These are phyloP conservation scores for Puccinia hordei DNA, from an alignment of 1,284 basidiomycete genomes.

Conservation along the genomic window DNA sequence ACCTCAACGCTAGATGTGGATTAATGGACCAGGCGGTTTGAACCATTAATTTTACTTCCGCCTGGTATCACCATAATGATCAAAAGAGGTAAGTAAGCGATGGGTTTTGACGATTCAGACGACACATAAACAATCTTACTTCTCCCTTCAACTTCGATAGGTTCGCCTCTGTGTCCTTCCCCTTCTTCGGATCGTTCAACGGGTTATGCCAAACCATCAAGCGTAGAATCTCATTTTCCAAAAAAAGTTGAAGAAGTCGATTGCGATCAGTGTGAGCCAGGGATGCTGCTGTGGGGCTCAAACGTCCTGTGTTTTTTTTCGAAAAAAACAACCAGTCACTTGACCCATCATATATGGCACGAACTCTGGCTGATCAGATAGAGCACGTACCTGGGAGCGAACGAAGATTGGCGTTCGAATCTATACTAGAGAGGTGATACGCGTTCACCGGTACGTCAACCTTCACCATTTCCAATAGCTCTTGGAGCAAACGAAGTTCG, in stretches of 20 bases:
- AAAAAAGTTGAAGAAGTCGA: conserved; percentile 74
- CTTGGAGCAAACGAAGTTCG: conserved; percentile 43
- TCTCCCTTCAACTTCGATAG: conserved; percentile 68
- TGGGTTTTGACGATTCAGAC: conserved; percentile 2
- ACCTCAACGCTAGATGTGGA: conserved; percentile 61
- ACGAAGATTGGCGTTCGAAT: conserved; percentile 10
- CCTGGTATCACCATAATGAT: conserved; percentile 61
- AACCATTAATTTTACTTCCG: conserved; percentile 70
- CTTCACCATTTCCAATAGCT: conserved; percentile 40
- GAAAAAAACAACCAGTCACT: conserved; percentile 22
- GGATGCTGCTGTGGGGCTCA: conserved; percentile 30
- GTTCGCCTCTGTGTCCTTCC: conserved; percentile 66
- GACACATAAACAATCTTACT: conserved; percentile 60
- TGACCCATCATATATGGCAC: conserved; percentile 70
- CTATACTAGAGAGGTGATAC: conserved; percentile 37
- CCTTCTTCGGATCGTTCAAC: conserved; percentile 72
- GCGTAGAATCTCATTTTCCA: conserved; percentile 86
- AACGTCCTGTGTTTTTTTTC: conserved; percentile 53
- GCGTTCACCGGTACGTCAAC: conserved; percentile 45
- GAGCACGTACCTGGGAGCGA: conserved; percentile 35
- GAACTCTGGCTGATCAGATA: background rate
- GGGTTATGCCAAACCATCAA: conserved; percentile 91
- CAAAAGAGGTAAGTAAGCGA: conserved; percentile 50
- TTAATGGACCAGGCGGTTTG: conserved; percentile 80
- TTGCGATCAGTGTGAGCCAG: conserved; percentile 69